Base-by-base conservation (phyloP, 495 filamentous ascomycete species). In the Pyronema domesticum region DNA sequence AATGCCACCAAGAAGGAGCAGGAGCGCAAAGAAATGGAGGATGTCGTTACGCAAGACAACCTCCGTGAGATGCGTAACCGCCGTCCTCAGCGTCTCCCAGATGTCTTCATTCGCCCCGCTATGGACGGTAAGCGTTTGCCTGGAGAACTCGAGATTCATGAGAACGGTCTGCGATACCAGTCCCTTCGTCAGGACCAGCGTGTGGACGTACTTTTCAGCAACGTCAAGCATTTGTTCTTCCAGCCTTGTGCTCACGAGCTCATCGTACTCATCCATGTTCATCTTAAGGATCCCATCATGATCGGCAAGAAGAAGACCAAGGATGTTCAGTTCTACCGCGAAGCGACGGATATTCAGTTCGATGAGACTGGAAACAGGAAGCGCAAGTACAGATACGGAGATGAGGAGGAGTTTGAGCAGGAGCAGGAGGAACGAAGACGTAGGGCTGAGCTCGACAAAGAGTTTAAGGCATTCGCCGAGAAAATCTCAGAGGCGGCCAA, bases 41-140 rank as follows among this genome's bases (percentile, higher is more conserved):
- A 96, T 73, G 93, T 99, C n/a, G 87, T 99, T 3, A 94, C 96
- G 68, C 93, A 96, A 67, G 93, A 96, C 60, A 96, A 96, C 71
- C 78, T 99, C 15, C 69, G 89, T 58, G 88, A 95, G 69, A 85
- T 93, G 53, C 72, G 86, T 71, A 93, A 89, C 71, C 86, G 89
- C 37, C 86, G 89, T 51, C 89, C 91, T 30, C 77, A 79, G 55
- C 80, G 82, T 46, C 76, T 96, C 55, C 85, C 89, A 48, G 87
- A 93, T 65, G 81, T 96, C 54, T 96, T 86, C 67, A 83, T 96
- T 48, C 86, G 93, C 15, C 93, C 93, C 42, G 85, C 85, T 1
- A 76, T 95, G 71, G 93, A 99, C 67, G 86, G 88, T 55, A 96
- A 96, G 69, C 86, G 93, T 61, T 83, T 96, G 48, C 82, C 91